Conservation (phyloP, 345 rosid genomes). For the Excoecaria agallocha region DNA sequence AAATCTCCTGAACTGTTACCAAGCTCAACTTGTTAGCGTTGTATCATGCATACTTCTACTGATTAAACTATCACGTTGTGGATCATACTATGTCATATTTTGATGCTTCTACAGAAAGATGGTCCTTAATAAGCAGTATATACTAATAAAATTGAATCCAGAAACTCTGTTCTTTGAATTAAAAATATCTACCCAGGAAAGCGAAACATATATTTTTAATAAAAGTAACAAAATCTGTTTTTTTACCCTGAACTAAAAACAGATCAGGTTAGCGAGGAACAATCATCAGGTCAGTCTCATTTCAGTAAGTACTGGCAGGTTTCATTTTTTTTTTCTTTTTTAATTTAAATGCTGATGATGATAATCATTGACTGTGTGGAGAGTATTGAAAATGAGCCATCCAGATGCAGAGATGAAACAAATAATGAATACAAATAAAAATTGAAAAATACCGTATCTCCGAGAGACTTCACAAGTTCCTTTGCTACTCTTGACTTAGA, state of each 20-base stretch:
- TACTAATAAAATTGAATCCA: not conserved
- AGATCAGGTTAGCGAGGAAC: not conserved
- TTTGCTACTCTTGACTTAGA: constrained; percentile 55
- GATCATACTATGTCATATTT: not conserved
- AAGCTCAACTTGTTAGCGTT: not conserved
- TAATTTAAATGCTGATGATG: not conserved
- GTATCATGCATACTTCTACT: constrained; percentile 2
- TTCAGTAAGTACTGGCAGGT: not conserved
- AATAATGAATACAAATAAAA: not conserved
- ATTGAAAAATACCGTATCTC: constrained; percentile 48
- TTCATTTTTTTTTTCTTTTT: not conserved
- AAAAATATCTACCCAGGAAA: not conserved
- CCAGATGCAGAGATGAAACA: not conserved
- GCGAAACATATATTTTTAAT: not conserved
- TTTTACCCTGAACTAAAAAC: not conserved
- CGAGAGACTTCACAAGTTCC: constrained; percentile 53
- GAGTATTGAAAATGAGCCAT: not conserved
- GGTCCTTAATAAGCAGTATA: not conserved
- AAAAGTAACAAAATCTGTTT: not conserved
- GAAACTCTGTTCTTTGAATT: not conserved
- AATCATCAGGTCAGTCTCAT: not conserved
- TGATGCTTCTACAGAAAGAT: not conserved
- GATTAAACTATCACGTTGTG: not conserved
- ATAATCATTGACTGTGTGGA: not conserved
- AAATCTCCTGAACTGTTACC: not conserved